Evolutionary conservation across 1,139 yeast genomes (phyloP).

Genomic region (Blastobotrys persicus): DNA sequence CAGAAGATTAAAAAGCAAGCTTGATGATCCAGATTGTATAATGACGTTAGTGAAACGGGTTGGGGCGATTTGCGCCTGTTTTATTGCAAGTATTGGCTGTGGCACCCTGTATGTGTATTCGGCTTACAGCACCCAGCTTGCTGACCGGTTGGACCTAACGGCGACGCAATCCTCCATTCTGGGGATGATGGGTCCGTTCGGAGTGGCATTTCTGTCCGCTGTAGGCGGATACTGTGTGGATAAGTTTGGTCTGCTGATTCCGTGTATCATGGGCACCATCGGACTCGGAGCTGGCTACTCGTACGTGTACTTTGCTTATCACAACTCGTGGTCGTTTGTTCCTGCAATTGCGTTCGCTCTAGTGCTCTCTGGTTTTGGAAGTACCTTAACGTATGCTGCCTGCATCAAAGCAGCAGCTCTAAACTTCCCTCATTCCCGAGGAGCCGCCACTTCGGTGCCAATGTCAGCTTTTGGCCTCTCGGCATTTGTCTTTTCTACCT

Average conservation of each 20-base stretch:
- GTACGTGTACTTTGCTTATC: constrained; percentile 28
- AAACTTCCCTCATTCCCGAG: constrained; percentile 36
- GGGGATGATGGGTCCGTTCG: constrained; percentile 56
- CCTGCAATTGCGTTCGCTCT: constrained; percentile 30
- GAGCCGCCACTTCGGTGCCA: constrained; percentile 39
- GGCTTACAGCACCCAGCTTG: constrained; percentile 61
- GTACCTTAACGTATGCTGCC: constrained; percentile 35
- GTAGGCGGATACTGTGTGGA: constrained; percentile 59
- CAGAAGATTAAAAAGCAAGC: not conserved
- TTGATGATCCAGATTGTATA: not conserved
- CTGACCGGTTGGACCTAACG: constrained; percentile 48
- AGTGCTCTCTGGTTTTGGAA: constrained; percentile 35
- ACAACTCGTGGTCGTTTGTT: constrained; percentile 23
- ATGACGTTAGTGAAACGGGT: constrained; percentile 15
- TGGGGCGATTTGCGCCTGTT: constrained; percentile 23
- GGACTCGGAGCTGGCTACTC: constrained; percentile 30
- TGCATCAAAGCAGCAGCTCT: constrained; percentile 38
- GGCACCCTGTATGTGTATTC: constrained; percentile 60
- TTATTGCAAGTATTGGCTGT: constrained; percentile 47
- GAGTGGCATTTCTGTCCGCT: constrained; percentile 57
- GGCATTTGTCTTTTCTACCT: constrained; percentile 36
- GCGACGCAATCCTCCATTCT: constrained; percentile 55
- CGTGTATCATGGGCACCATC: constrained; percentile 38
- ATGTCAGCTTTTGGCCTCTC: constrained; percentile 39
- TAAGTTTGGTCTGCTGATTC: constrained; percentile 47